Base-by-base conservation (phyloP, 805 yeast genomes). In the Ogataea ramenticola region DNA sequence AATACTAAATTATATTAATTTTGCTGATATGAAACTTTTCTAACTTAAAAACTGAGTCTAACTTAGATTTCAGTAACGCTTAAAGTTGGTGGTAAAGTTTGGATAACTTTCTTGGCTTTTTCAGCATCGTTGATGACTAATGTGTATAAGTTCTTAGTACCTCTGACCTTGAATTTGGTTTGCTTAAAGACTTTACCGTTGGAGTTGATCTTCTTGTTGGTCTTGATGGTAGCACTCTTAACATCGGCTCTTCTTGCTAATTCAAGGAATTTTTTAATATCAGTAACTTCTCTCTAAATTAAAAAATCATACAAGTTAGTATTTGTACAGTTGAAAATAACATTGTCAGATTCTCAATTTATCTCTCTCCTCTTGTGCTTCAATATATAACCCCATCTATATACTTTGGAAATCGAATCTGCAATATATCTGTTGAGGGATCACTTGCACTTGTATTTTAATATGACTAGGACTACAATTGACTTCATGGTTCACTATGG, bases 131-230 rank as follows among this genome's bases (percentile, higher is more conserved):
- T 80, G 66, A 93, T 91, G 61, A 86, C 86, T 73, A 91, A 79
- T 62, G 99, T 93, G 86, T 93, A 93, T 68, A 88, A 82, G 79
- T 86, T 72, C 72, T 79, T 88, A 55, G 96, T 66, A 72, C 97
- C 96, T 82, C 98, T 89, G 67, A 93, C 87, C 86, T 93, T 93
- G 90, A 93, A 93, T 77, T 93, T 93, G 78, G 96, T 89, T 76
- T 86, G 93, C 76, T 85, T 84, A 82, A 78, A 77, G 59, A 76
- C 75, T 79, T 84, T 84, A 72, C 93, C 95, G 37, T 34, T 34
- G 60, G 84, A 77, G 77, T 80, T 82, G 66, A 82, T 61, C 74
- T 84, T 82, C 69, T 78, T 72, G 88, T 88, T 88, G 77, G 83
- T 81, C 84, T 93, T 93, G 80, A 93, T 86, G 69, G 90, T 82